Base-by-base conservation (phyloP, 768 basidiomycete species). In the Boletus tomentosulus region DNA sequence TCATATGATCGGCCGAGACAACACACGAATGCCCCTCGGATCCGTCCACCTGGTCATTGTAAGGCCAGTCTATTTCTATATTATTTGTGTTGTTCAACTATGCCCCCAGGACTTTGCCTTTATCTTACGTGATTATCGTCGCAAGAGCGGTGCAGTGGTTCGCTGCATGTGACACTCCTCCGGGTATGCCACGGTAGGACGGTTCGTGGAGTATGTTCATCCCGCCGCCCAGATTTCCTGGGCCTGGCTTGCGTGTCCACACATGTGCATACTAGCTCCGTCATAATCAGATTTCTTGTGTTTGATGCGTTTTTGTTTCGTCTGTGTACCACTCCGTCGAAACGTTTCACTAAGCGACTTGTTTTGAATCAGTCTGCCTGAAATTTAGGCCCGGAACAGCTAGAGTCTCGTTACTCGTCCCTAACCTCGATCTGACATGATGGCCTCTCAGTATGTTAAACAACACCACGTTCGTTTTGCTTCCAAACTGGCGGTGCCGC, bases 401-500 rank as follows among this genome's bases (percentile, higher is more conserved):
- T 22, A n/a, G 19, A 19, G 19, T 19, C 44, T 19, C 31, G 30
- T 1, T 31, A 37, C 11, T 30, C 33, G 31, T 44, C 34, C 48
- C 44, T 34, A 11, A 47, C 49, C 38, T 57, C 50, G 58, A 56
- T 53, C 64, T 28, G 54, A 59, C 46, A 58, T 66, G 47, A 66
- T 68, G 66, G 46, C 54, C 31, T 19, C 51, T 16, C 41, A 19
- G 24, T 64, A 55, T 41, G 12, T 33, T 56, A 41, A 53, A 49
- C 57, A 57, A 54, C 48, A 52, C 48, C 62, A 59, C 61, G 62
- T 74, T 56, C 72, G 60, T 48, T 74, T 73, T 58, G 58, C 63
- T 58, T 59, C 66, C 55, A 54, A 67, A 52, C 58, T 72, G 50
- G 62, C 63, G 50, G 57, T 60, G 24, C 71, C 71, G 55, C 73